A percentile compares a stretch with the other conserved stretches of the same genome.
Evolutionary conservation across 352 stramenopile genomes (phyloP).

Genomic region (Aphanomyces stellatus): DNA sequence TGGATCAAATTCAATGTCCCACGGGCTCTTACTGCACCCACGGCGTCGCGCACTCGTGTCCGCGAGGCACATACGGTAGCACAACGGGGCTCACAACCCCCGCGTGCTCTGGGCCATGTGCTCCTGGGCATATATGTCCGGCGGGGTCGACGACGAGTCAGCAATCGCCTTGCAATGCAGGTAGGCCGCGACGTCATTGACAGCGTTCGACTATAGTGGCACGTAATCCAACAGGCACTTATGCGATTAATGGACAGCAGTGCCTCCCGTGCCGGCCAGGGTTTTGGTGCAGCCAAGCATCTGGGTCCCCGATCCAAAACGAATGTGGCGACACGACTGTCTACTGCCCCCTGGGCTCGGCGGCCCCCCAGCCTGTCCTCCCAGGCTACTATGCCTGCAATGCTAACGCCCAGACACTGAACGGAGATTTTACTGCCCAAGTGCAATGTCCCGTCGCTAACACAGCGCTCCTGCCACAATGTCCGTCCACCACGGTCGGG

Average conservation of each 20-base stretch:
- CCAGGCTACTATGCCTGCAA: slow-evolving; percentile 32
- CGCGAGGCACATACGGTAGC: slow-evolving; percentile 32
- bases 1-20: slow-evolving; percentile 46
- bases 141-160: slow-evolving; percentile 34
- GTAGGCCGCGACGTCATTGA: background rate
- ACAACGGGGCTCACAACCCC: slow-evolving; percentile 33
- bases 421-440: slow-evolving; percentile 35
- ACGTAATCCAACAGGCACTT: slow-evolving; percentile 25
- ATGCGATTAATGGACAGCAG: slow-evolving; percentile 42
- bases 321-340: slow-evolving; percentile 32
- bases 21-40: slow-evolving; percentile 49
- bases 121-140: slow-evolving; percentile 45
- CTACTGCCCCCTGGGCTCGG: slow-evolving; percentile 52
- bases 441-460: slow-evolving; percentile 32
- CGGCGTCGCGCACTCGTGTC: slow-evolving; percentile 42
- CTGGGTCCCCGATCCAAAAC: slow-evolving; percentile 39
- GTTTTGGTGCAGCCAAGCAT: slow-evolving; percentile 44
- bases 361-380: slow-evolving; percentile 23
- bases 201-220: background rate
- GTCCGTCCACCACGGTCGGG: slow-evolving; percentile 41
- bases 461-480: slow-evolving; percentile 43
- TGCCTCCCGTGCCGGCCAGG: slow-evolving; percentile 46
- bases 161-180: slow-evolving; percentile 40
- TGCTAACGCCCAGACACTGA: slow-evolving; percentile 23
- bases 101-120: slow-evolving; percentile 43